Evolutionary conservation across 345 rosid species (phyloP).

Genomic region (Turritis glabra): DNA sequence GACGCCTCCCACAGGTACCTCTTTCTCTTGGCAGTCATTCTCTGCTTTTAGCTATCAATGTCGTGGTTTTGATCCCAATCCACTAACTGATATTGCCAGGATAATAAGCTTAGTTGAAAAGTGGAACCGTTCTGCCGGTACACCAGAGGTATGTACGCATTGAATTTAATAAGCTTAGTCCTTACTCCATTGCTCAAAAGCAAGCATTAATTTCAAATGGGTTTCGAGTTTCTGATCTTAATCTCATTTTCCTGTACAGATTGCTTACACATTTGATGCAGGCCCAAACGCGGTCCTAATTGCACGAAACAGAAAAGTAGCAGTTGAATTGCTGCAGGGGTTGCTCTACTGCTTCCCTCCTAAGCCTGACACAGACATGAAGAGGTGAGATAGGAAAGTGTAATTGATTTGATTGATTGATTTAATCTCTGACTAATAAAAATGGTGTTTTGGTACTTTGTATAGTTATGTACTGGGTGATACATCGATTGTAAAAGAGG

Average conservation of each 20-base stretch:
- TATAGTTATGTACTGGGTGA: slow-evolving; percentile 80
- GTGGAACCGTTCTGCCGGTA: slow-evolving; percentile 74
- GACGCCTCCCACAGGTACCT: slow-evolving; percentile 92
- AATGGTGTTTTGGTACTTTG: background rate
- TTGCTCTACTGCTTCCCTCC: slow-evolving; percentile 92
- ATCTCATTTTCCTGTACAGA: slow-evolving; percentile 46
- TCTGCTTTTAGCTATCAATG: slow-evolving; percentile 2
- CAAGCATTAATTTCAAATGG: background rate
- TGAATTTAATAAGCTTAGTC: too few relatives aligned
- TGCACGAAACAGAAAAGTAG: slow-evolving; percentile 63
- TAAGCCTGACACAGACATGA: slow-evolving; percentile 61
- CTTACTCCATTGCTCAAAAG: slow-evolving; percentile 2
- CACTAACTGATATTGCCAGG: slow-evolving; percentile 48
- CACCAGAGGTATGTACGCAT: slow-evolving; percentile 68
- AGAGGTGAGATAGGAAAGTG: slow-evolving; percentile 47
- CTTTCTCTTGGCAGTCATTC: slow-evolving; percentile 1
- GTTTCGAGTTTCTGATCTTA: background rate
- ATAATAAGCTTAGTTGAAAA: slow-evolving; percentile 78
- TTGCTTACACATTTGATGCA: slow-evolving; percentile 95
- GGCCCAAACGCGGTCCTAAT: slow-evolving; percentile 93
- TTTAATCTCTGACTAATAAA: background rate
- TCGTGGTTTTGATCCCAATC: background rate
- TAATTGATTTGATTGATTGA: background rate
- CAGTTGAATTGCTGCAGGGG: slow-evolving; percentile 70
- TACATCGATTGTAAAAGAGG: slow-evolving; percentile 77